phyloP scores from a whole-genome alignment of 176 grass and related monocot species.

The Dendrocalamus sinicus region DNA sequence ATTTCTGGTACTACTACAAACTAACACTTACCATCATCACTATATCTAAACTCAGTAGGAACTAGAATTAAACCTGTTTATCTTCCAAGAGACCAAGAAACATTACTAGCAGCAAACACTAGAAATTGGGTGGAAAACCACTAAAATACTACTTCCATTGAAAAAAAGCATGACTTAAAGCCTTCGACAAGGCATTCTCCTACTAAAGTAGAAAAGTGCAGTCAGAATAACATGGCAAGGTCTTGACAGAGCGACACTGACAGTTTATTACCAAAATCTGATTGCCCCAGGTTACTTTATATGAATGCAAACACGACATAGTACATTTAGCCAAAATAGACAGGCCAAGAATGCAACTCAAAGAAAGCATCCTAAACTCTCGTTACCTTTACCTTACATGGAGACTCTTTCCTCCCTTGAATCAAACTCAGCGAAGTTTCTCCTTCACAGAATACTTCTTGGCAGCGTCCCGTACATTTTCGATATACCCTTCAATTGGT shows the following conservation, averaged over 20 bases:
- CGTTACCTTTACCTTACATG: slow-evolving; percentile 23
- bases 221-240: slow-evolving; percentile 19
- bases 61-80: background rate
- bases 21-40: too few species aligned
- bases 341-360: background rate
- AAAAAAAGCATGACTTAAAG: background rate
- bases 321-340: background rate
- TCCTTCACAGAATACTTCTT: slow-evolving; percentile 63
- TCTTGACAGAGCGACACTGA: background rate
- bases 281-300: background rate
- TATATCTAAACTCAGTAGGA: too few species aligned
- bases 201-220: background rate
- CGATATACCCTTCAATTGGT: slow-evolving; percentile 87
- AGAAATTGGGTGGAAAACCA: background rate
- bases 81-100: background rate
- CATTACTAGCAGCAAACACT: background rate
- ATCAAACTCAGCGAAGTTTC: slow-evolving; percentile 65
- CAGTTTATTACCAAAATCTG: background rate
- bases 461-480: slow-evolving; percentile 70
- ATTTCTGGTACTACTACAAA: too few species aligned
- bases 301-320: background rate
- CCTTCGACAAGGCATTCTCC: background rate
- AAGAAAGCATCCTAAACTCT: background rate
- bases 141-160: background rate
- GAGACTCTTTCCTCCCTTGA: slow-evolving; percentile 23